Evolutionary conservation across 169 alveolate species (phyloP), one percentile per base, ranked within the genome.

Genomic region (Plasmodium relictum): DNA sequence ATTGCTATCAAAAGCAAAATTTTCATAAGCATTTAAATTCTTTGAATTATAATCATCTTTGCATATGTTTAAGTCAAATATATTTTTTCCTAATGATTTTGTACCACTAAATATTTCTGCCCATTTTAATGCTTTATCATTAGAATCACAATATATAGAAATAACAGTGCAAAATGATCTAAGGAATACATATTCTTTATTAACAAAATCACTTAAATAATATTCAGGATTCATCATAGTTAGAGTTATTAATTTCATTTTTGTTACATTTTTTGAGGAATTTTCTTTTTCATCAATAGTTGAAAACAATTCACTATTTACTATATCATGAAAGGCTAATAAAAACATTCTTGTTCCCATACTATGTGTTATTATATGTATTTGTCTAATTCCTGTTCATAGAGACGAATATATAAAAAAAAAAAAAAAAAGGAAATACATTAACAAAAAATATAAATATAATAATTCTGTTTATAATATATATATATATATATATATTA

Each of bases 201-300:
- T 92, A 44, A 92, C 92, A 63, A 95, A 95, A 58, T 92, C 95
- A 20, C 92, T 93, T 52, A 95, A 72, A 31, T 92, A 74, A 56
- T 92, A 93, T n/a, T 92, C 95, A 5, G 97, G 97, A 48, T 92
- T 92, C 88, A 95, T 87, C 89, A 95, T 91, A 7, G 97, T 95
- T 65, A 95, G 85, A 1, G 96, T 93, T 37, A 95, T 93, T 26
- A 95, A 61, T 42, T 91, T 94, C 71, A 94, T 85, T 65, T 90
- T 73, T 6, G 66, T 71, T 18, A 58, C 16, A 66, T 78, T 66
- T 18, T 74, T 74, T 37, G 66, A 9, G 12, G 52, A 76, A 14
- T 52, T 85, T 0, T 88, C 92, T 12, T 92, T 85, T 44, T 92
- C 93, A 22, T 92, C 95, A 18, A 92, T 72, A 16, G 89, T 88